Conservation (phyloP, 2,329 filamentous ascomycete genomes). For the Fusarium vanettenii region DNA sequence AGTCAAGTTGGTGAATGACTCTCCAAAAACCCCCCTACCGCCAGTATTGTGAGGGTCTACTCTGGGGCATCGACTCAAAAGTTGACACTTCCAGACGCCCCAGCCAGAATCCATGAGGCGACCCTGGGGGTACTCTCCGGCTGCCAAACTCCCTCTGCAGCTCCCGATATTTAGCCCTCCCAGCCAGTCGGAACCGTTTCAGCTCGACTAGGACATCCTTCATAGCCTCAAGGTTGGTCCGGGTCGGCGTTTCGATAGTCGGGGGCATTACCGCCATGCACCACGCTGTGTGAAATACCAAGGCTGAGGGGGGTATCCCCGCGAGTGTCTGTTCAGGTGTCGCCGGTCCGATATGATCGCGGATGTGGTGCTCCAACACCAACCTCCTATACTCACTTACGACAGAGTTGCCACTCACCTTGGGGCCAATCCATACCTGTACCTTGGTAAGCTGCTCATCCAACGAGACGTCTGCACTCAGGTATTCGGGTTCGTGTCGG, state of each 20-base stretch:
- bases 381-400: constrained; percentile 62
- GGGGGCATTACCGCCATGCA: constrained; percentile 57
- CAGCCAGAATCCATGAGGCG: constrained; percentile 52
- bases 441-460: constrained; percentile 41
- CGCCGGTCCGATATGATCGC: constrained; percentile 56
- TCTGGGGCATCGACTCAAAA: constrained; percentile 1
- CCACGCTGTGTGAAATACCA: constrained; percentile 66
- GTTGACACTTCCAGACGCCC: constrained; percentile 44
- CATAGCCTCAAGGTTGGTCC: constrained; percentile 52
- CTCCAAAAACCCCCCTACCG: constrained; percentile 6
- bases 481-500: constrained; percentile 36
- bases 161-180: constrained; percentile 44
- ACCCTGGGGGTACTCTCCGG: constrained; percentile 23
- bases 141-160: constrained; percentile 17
- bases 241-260: constrained; percentile 43
- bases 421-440: constrained; percentile 61
- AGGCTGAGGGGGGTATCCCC: constrained; percentile 59
- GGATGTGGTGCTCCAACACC: constrained; percentile 51
- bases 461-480: constrained; percentile 40
- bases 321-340: constrained; percentile 62
- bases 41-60: constrained; percentile 18
- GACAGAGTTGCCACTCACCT: constrained; percentile 49
- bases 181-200: constrained; percentile 52
- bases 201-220: constrained; percentile 56
- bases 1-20: neutral